Conservation (phyloP, 768 basidiomycete species). For the Auricularia heimuer region DNA sequence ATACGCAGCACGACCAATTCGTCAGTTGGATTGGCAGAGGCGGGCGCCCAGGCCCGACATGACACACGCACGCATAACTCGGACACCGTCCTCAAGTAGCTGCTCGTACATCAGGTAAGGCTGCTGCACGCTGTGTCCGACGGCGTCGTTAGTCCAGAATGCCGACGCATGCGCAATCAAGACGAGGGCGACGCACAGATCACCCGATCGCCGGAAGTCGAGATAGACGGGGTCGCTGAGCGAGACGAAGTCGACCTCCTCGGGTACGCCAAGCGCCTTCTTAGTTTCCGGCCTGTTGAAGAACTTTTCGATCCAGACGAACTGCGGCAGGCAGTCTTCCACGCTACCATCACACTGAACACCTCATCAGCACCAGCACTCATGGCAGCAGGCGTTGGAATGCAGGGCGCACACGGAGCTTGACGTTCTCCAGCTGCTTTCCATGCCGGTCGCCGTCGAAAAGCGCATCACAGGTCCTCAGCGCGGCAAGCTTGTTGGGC, state of each 20-base stretch:
- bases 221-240: background rate
- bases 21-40: too few species aligned
- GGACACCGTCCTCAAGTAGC: constrained; percentile 20
- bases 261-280: constrained; percentile 7
- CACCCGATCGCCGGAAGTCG: constrained; percentile 6
- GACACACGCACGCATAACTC: constrained; percentile 10
- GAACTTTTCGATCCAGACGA: constrained; percentile 13
- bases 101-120: constrained; percentile 18
- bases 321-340: constrained; percentile 15
- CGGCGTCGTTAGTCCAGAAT: background rate
- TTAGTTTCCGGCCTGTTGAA: constrained; percentile 4
- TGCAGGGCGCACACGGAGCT: constrained; percentile 1
- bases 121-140: constrained; percentile 10
- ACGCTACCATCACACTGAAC: constrained; percentile 1
- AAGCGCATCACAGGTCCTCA: constrained; percentile 7
- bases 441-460: constrained; percentile 11
- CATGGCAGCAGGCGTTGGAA: background rate
- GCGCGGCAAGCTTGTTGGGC: constrained; percentile 6
- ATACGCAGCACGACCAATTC: too few species aligned
- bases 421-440: constrained; percentile 4
- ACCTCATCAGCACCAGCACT: background rate
- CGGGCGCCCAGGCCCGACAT: too few species aligned
- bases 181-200: constrained; percentile 2
- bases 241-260: background rate
- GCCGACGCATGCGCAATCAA: too few species aligned